Percentiles rank a stretch among this genome's conserved stretches.
Conservation (phyloP, 2,329 filamentous ascomycete genomes). For the Daldinia eschscholtzii region DNA sequence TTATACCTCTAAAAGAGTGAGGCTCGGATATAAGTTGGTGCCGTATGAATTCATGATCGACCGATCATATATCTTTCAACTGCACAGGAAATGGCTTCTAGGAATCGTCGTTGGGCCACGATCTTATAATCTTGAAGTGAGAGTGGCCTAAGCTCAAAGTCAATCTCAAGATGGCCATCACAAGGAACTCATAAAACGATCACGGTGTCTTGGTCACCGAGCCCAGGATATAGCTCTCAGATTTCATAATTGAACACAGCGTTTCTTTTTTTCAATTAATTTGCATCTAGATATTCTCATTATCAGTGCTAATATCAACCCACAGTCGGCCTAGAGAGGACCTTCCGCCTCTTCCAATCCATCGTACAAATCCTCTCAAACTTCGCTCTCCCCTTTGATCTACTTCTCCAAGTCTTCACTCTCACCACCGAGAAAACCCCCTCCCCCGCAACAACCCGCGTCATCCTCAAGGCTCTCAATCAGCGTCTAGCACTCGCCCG, state of each 20-base stretch:
- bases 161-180: not conserved
- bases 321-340: constrained; percentile 72
- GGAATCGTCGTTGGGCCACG: not conserved
- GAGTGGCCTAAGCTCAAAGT: not conserved
- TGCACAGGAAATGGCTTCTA: not conserved
- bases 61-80: not conserved
- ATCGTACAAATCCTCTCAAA: constrained; percentile 62
- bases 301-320: constrained; percentile 13
- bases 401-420: constrained; percentile 49
- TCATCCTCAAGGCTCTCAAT: constrained; percentile 54
- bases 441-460: constrained; percentile 50
- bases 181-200: not conserved
- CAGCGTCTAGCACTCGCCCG: constrained; percentile 63
- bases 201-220: not conserved
- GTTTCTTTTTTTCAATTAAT: not conserved
- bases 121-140: not conserved
- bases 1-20: not conserved
- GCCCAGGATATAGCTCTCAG: not conserved
- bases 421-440: constrained; percentile 30
- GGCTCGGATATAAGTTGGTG: not conserved
- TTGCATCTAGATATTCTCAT: not conserved
- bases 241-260: not conserved
- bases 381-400: constrained; percentile 58
- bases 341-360: constrained; percentile 69
- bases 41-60: not conserved